Conservation (phyloP, 306 rosid genomes). For the Gastrolobium villosum region DNA sequence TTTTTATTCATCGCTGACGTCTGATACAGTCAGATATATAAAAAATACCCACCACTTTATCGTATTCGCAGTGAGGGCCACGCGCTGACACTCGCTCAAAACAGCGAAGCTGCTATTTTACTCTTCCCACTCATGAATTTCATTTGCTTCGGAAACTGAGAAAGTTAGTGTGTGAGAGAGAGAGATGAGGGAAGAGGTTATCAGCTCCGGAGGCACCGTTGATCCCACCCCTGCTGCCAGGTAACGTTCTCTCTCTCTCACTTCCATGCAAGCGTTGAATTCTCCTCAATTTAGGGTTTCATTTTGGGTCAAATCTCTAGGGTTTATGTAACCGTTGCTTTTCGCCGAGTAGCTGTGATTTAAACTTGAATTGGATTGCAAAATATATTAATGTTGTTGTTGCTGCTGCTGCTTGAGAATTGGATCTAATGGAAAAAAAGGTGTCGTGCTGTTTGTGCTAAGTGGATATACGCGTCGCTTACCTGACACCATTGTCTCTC, state of each 20-base stretch:
- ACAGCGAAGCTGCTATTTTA: constrained; percentile 15
- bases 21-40: no score
- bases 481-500: background rate
- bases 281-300: constrained; percentile 51
- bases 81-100: constrained; percentile 45
- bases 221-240: constrained; percentile 97
- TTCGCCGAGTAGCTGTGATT: background rate
- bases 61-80: constrained; percentile 23
- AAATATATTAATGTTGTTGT: background rate
- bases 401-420: constrained; percentile 29
- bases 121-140: constrained; percentile 1
- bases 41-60: background rate
- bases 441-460: constrained; percentile 5
- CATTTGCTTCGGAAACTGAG: constrained; percentile 52
- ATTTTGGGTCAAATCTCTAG: background rate
- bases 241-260: constrained; percentile 45
- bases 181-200: constrained; percentile 95
- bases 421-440: constrained; percentile 25
- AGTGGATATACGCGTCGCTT: background rate
- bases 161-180: constrained; percentile 56
- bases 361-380: constrained; percentile 31
- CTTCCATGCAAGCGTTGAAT: background rate
- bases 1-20: no score
- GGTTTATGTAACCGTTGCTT: constrained; percentile 52
- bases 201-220: constrained; percentile 89